Base-by-base conservation (phyloP, 140 eudicot species). In the Anethum foeniculum region DNA sequence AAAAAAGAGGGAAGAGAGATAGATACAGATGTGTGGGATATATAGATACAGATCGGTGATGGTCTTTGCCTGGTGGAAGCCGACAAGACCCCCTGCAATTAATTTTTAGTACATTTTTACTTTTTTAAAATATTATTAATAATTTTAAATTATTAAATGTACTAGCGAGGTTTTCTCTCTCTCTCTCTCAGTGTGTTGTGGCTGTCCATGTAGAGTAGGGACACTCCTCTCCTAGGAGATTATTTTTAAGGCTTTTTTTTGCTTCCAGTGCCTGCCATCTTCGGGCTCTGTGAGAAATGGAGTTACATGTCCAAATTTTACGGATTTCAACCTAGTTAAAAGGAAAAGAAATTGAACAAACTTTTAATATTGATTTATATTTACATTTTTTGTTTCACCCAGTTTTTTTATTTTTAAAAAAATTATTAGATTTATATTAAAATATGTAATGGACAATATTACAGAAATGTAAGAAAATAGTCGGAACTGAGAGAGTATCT, bases 51-150 rank as follows among this genome's bases (percentile, higher is more conserved):
- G 86, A 83, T 83, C 58, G 82, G 75, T 82, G 88, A 86, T 88
- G 90, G 94, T 90, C 87, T 85, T 85, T 90, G 97, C 94, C 94
- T 86, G 91, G 92, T 87, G 71, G 88, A 92, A 88, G 94, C 97
- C 97, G 94, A 90, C 94, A 90, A 60, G 81, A 80, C 85, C 83
- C 78, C 86, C 71, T 77, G 81, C 81, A 76, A 71, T 80, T 25
- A 16, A 54, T 77, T 69, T 84, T 80, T 18, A 39, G 34, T 78
- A 21, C 44, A 52, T 23, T 43, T 77, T 77, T 79, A 84, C 39
- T 75, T 21, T 54, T 23, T 23, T 39, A 39, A 25, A 62, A 46
- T 41, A 16, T 16, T 71, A 36, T 54, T 49, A 41, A 13, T n/a
- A n/a, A n/a, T n/a, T 8, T 3, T n/a, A 1, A n/a, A 7, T n/a